These are phyloP conservation scores for Penicillium griseofulvum DNA, from an alignment of 2,329 filamentous ascomycete species.

Conservation along the genomic window DNA sequence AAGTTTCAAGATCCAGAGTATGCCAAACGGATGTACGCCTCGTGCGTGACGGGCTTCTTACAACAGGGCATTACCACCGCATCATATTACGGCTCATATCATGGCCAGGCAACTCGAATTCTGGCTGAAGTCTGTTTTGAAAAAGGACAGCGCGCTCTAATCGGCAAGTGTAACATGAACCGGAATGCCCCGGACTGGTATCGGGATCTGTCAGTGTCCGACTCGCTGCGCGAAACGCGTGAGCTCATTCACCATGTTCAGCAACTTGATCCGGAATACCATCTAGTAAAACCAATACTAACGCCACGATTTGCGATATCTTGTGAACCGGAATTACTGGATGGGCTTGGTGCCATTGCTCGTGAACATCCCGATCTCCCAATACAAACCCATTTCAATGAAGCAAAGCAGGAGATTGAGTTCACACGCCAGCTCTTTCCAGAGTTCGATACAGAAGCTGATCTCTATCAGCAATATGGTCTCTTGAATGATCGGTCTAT, in stretches of 20 bases:
- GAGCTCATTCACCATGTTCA: slow-evolving; percentile 52
- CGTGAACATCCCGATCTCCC: slow-evolving; percentile 49
- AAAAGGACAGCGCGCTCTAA: slow-evolving; percentile 35
- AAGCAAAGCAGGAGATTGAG: slow-evolving; percentile 59
- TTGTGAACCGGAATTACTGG: slow-evolving; percentile 55
- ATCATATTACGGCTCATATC: slow-evolving; percentile 37
- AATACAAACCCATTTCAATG: slow-evolving; percentile 68
- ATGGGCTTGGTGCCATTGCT: slow-evolving; percentile 56
- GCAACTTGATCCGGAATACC: slow-evolving; percentile 44
- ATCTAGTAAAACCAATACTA: slow-evolving; percentile 51
- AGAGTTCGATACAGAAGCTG: slow-evolving; percentile 55
- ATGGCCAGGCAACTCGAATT: slow-evolving; percentile 31
- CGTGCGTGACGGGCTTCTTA: slow-evolving; percentile 58
- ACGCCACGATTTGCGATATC: slow-evolving; percentile 63
- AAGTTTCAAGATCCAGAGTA: slow-evolving; percentile 57
- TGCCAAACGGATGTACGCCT: slow-evolving; percentile 52
- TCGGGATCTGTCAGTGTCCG: slow-evolving; percentile 47
- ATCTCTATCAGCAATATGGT: slow-evolving; percentile 57
- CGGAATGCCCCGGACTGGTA: slow-evolving; percentile 52
- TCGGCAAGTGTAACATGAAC: slow-evolving; percentile 41
- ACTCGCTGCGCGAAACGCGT: slow-evolving; percentile 51
- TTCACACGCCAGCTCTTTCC: slow-evolving; percentile 58
- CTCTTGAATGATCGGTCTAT: slow-evolving; percentile 58
- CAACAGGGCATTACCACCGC: slow-evolving; percentile 49
- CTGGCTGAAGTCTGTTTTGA: slow-evolving; percentile 34